phyloP scores from a whole-genome alignment of 306 rosid genomes.

The Cyamopsis tetragonoloba region DNA sequence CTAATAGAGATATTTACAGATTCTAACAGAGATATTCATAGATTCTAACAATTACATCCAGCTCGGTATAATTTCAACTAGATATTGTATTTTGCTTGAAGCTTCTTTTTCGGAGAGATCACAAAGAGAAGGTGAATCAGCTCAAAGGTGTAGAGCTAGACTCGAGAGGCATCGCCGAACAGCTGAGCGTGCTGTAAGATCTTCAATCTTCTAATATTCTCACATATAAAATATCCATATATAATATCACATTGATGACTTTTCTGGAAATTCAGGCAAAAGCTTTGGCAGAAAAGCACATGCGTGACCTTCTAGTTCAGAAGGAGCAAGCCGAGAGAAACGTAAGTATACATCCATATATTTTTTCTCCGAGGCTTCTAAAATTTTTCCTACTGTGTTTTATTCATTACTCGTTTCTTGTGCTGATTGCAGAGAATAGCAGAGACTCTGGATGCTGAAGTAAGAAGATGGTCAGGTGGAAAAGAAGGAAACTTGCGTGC shows the following conservation, averaged over 20 bases:
- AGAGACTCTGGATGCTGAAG: slow-evolving; percentile 93
- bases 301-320: slow-evolving; percentile 77
- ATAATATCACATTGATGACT: slow-evolving; percentile 25
- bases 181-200: slow-evolving; percentile 87
- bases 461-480: slow-evolving; percentile 95
- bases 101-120: slow-evolving; percentile 62
- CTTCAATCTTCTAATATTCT: slow-evolving; percentile 19
- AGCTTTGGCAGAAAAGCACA: slow-evolving; percentile 89
- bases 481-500: slow-evolving; percentile 99
- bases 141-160: slow-evolving; percentile 95
- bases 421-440: slow-evolving; percentile 79
- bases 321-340: slow-evolving; percentile 89
- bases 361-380: neutral
- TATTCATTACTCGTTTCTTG: slow-evolving; percentile 21
- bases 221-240: slow-evolving; percentile 8
- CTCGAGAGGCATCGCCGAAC: slow-evolving; percentile 88
- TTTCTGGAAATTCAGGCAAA: slow-evolving; percentile 62
- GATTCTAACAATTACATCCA: no score
- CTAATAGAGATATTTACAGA: no score
- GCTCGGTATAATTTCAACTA: slow-evolving; percentile 23
- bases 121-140: slow-evolving; percentile 85
- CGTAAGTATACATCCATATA: slow-evolving; percentile 35
- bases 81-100: slow-evolving; percentile 24
- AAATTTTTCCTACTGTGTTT: slow-evolving; percentile 24
- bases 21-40: no score